Conservation (phyloP, 371 early-diverging fungal species). For the Syncephalastrum monosporum region DNA sequence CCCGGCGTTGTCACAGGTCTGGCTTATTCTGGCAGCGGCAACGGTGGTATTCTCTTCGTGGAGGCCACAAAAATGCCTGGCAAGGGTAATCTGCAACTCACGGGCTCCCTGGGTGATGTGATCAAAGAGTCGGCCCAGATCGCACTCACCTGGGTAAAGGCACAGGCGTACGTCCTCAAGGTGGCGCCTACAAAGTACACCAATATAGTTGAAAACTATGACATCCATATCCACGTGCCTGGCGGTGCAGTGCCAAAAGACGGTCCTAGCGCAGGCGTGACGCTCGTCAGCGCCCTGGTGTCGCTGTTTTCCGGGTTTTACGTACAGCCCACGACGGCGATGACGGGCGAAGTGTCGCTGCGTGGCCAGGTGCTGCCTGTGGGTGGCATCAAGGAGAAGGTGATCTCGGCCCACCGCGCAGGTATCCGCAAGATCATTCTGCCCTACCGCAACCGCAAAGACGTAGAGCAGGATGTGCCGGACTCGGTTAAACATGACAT, state of each 20-base stretch:
- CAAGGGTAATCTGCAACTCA: constrained; percentile 65
- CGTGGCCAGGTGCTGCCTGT: constrained; percentile 82
- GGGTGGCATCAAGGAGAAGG: constrained; percentile 87
- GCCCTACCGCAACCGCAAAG: constrained; percentile 52
- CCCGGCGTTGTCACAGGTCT: constrained; percentile 86
- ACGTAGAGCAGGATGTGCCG: constrained; percentile 64
- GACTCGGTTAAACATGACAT: constrained; percentile 59
- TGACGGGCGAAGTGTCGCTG: constrained; percentile 87
- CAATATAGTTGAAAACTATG: constrained; percentile 44
- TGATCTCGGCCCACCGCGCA: constrained; percentile 79
- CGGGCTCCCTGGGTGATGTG: constrained; percentile 84
- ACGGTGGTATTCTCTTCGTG: constrained; percentile 78
- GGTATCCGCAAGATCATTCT: constrained; percentile 63
- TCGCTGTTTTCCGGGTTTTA: constrained; percentile 65
- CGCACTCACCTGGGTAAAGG: constrained; percentile 77
- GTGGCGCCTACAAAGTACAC: constrained; percentile 32
- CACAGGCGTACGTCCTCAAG: constrained; percentile 62
- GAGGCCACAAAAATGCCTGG: constrained; percentile 80
- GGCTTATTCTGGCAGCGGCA: constrained; percentile 76
- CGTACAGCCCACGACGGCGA: constrained; percentile 60
- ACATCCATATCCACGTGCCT: constrained; percentile 87
- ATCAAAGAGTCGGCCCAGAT: constrained; percentile 86
- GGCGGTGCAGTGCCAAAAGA: constrained; percentile 83
- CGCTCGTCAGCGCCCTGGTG: constrained; percentile 75
- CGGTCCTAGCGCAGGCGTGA: constrained; percentile 71